Conservation (phyloP, 1,284 basidiomycete species). For the Singerocomus rubriflavus region DNA sequence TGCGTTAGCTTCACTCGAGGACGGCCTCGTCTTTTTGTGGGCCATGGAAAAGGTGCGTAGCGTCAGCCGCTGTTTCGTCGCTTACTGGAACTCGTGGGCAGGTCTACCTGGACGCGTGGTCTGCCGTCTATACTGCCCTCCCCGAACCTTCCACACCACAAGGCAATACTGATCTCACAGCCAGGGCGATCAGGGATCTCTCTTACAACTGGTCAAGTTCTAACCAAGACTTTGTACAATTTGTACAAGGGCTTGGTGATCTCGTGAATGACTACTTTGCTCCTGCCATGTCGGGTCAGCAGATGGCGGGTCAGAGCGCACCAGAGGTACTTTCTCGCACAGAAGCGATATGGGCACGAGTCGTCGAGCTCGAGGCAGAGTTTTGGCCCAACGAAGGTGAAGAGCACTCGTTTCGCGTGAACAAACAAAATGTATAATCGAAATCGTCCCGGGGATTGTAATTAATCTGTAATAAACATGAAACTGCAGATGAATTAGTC, state of each 20-base stretch:
- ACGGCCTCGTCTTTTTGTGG: constrained; percentile 71
- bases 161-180: constrained; percentile 17
- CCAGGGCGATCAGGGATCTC: constrained; percentile 46
- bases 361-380: constrained; percentile 55
- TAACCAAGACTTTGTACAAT: constrained; percentile 54
- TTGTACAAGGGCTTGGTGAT: constrained; percentile 53
- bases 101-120: constrained; percentile 68
- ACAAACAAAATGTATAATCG: neutral
- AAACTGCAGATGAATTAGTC: too few relatives aligned
- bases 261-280: constrained; percentile 47
- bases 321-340: constrained; percentile 31
- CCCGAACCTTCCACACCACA: constrained; percentile 3
- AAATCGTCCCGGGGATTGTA: neutral
- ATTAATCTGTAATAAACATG: neutral
- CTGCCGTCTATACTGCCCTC: constrained; percentile 41
- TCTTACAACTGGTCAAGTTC: constrained; percentile 60
- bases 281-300: constrained; percentile 11
- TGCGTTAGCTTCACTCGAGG: constrained; percentile 47
- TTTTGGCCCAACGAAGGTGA: constrained; percentile 52
- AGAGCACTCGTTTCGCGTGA: constrained; percentile 14
- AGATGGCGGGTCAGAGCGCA: constrained; percentile 7
- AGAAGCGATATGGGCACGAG: constrained; percentile 55
- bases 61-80: neutral
- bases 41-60: constrained; percentile 62
- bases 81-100: constrained; percentile 15